Base-by-base conservation (phyloP, 2,329 filamentous ascomycete species). In the Dactylellina cionopaga region DNA sequence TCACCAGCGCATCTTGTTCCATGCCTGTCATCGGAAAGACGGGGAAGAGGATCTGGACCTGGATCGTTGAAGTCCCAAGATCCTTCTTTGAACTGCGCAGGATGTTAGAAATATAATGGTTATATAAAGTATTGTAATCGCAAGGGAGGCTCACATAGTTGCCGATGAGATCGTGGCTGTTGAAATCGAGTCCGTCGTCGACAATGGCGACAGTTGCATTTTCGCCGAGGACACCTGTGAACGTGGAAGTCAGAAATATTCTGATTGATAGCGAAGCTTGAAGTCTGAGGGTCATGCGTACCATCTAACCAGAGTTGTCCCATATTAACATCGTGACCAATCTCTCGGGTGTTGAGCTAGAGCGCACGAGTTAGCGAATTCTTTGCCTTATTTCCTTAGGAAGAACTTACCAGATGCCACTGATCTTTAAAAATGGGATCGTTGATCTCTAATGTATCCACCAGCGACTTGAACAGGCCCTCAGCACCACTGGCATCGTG, bases 51-150 rank as follows among this genome's bases (percentile, higher is more conserved):
- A 76, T 95, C 89, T 0, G 88, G 83, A 1, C 85, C 85, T 52
- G 91, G 85, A 78, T 98, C 92, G 80, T 99, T 99, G 83, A 96
- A 99, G 81, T 99, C 95, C 81, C 90, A 97, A 2, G 94, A 98
- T 24, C 95, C 95, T 65, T 88, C 87, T 0, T 92, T 90, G 79
- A 94, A 98, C 82, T 97, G 60, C 41, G 35, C 13, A 15, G 29
- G n/a, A 4, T 10, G 55, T 73, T 66, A 73, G 68, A 19, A n/a
- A n/a, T n/a, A n/a, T 15, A 7, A n/a, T 22, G n/a, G 4, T 31
- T 31, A 51, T 6, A 13, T 5, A 19, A 27, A 25, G 10, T 25
- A 5, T 37, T n/a, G 5, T 11, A 27, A 1, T 13, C 31, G 29
- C 13, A 33, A 17, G 7, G 6, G 25, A 24, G 10, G 17, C 76